phyloP scores from a whole-genome alignment of 768 basidiomycete genomes.

The Scleroderma citrinum region DNA sequence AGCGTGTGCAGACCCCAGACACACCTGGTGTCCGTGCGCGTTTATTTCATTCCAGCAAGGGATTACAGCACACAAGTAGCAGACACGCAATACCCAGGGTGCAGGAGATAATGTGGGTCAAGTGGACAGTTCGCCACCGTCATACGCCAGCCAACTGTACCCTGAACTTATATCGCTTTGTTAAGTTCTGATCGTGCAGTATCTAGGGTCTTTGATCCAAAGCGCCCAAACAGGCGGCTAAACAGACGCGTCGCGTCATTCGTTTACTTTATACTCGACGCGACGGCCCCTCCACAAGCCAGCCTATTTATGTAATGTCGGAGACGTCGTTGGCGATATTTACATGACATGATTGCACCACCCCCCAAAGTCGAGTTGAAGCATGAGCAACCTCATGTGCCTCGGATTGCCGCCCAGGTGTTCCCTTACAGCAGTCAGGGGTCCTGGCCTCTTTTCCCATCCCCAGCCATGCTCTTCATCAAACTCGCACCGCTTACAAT shows the following conservation, averaged over 20 bases:
- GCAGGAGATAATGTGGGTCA: too few species aligned
- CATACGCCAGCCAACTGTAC: too few species aligned
- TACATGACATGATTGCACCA: too few species aligned
- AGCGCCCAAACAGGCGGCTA: constrained; percentile 24
- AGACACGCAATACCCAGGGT: neutral
- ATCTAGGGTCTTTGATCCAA: constrained; percentile 10
- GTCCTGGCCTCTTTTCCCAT: constrained; percentile 31
- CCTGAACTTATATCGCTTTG: too few species aligned
- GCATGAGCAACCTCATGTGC: too few species aligned
- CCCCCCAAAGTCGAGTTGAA: too few species aligned
- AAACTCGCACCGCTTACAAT: constrained; percentile 77
- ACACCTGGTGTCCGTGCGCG: neutral
- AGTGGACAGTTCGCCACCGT: too few species aligned
- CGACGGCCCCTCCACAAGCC: too few species aligned
- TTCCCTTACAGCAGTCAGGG: constrained; percentile 31
- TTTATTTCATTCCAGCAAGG: neutral
- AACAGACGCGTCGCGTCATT: constrained; percentile 46
- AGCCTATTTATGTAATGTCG: neutral
- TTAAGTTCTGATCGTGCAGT: too few species aligned
- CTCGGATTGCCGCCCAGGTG: too few species aligned
- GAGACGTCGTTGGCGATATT: neutral
- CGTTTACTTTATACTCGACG: neutral
- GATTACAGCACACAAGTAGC: too few species aligned
- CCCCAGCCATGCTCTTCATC: constrained; percentile 60
- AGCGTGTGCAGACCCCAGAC: neutral